Evolutionary conservation across 768 basidiomycete genomes (phyloP).

Genomic region (Termitomyces sp.): DNA sequence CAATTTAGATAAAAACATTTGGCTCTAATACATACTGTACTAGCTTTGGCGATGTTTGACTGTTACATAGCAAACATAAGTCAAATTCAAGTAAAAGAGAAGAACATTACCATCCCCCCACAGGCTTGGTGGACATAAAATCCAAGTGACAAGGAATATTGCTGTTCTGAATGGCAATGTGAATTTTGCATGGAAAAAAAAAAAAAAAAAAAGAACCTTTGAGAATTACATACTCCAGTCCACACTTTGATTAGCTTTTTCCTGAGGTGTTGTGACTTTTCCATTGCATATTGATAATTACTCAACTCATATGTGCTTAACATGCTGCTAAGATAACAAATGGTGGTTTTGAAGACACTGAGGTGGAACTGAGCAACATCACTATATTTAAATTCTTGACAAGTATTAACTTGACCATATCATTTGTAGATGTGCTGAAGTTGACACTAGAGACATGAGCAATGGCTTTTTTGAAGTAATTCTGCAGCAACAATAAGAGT

Average conservation of each 20-base stretch:
- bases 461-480: conserved; percentile 41
- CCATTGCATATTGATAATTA: conserved; percentile 38
- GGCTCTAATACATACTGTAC: conserved; percentile 35
- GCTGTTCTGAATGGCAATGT: conserved; percentile 22
- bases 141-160: conserved; percentile 35
- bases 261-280: conserved; percentile 56
- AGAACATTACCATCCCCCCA: conserved; percentile 15
- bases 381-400: not conserved
- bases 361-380: not conserved
- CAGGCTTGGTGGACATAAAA: conserved; percentile 40
- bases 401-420: conserved; percentile 10
- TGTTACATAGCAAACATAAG: conserved; percentile 9
- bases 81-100: not conserved
- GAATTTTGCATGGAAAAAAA: not conserved
- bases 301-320: conserved; percentile 69
- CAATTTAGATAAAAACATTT: too few relatives aligned
- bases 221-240: conserved; percentile 37
- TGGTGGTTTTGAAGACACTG: conserved; percentile 73
- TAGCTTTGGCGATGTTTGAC: conserved; percentile 55
- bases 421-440: conserved; percentile 38
- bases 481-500: conserved; percentile 15
- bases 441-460: conserved; percentile 38
- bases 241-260: conserved; percentile 61
- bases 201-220: too few relatives aligned
- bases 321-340: conserved; percentile 67